These are phyloP conservation scores for Thielaviopsis musarum DNA, from an alignment of 2,329 filamentous ascomycete species.

Conservation along the genomic window DNA sequence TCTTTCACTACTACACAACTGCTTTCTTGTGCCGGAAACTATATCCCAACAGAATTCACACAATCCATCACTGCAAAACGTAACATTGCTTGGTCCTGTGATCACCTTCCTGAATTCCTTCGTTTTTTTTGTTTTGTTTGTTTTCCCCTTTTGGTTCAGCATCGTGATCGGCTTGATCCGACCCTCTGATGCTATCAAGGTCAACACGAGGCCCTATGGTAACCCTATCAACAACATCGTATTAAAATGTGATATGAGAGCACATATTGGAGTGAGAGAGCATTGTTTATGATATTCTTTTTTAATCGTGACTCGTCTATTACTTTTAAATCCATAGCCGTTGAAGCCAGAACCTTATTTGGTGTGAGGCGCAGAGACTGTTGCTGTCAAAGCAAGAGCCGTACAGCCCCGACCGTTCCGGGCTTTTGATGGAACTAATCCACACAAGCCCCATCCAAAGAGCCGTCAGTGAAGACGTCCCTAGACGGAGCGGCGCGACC, in stretches of 20 bases:
- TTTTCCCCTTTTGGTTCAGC: not conserved
- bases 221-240: too few relatives aligned
- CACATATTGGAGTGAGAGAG: not conserved
- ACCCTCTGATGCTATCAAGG: not conserved
- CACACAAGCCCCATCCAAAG: not conserved
- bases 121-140: not conserved
- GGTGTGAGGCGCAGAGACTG: not conserved
- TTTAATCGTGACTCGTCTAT: not conserved
- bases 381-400: not conserved
- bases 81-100: not conserved
- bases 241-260: too few relatives aligned
- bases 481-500: not conserved
- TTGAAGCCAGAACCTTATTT: not conserved
- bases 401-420: not conserved
- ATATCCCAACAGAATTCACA: not conserved
- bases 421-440: not conserved
- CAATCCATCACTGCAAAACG: not conserved
- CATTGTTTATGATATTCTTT: not conserved
- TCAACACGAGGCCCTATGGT: too few relatives aligned
- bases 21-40: not conserved
- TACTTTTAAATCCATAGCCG: not conserved
- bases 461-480: constrained; percentile 1
- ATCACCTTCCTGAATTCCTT: not conserved
- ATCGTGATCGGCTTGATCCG: not conserved
- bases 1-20: not conserved